Base-by-base conservation (phyloP, 1,284 basidiomycete species). In the Ganoderma meredithae region DNA sequence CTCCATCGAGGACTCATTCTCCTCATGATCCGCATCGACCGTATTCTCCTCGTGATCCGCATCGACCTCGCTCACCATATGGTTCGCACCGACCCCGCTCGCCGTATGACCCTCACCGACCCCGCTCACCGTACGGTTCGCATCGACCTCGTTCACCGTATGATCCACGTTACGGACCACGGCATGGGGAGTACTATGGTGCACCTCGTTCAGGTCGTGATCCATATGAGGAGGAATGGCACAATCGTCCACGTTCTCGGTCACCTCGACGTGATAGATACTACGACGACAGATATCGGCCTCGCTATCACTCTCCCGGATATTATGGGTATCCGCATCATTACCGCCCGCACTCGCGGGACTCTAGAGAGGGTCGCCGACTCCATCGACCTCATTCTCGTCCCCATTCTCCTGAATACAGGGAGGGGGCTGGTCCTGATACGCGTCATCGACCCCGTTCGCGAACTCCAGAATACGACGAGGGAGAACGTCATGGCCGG, bases 1-100 rank as follows among this genome's bases (percentile, higher is more conserved):
- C 27, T 6, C 31, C 52, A 17, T 13, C 27, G 3, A 27, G 52
- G 31, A 64, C 69, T 17, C 64, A 36, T 13, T 73, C 71, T 49
- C 65, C 64, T 39, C 69, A 44, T 59, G 71, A 64, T 62, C 66
- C 68, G 61, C 64, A 67, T 65, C 60, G 71, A 13, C 69, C 71
- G 25, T 65, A 60, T 31, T 76, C 47, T 8, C 47, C 47, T 8
- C 25, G 25, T 25, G 47, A 49, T 49, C 10, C 47, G 22, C 49
- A 25, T 22, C 53, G 62, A 41, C 58, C 33, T 56, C 61, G 25
- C 9, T 36, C 36, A 36, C 36, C 36, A 36, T 36, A 36, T 59
- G 71, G 63, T 60, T 65, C 68, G 60, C 64, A 67, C 64, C 60
- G 71, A 13, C 69, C 71, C 25, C 67, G 61, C 25, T 76, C 47